A percentile compares a stretch with the other conserved stretches of the same genome.
Conservation (phyloP, 208 protist genomes). For the Porcisia hertigi region DNA sequence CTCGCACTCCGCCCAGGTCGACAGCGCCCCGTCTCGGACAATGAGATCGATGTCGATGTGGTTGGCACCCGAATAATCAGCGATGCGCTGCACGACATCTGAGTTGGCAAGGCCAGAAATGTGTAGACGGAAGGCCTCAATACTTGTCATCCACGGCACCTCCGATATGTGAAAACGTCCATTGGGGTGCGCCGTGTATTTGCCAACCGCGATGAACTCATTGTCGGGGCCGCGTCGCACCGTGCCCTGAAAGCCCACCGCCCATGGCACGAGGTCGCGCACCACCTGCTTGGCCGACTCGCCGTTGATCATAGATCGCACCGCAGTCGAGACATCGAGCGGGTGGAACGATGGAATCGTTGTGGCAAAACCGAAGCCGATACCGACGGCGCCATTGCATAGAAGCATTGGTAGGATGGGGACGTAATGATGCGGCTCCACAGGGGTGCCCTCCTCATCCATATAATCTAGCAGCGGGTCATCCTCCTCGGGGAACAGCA, state of each 20-base stretch:
- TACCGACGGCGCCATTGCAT: constrained; percentile 99
- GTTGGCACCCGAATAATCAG: constrained; percentile 90
- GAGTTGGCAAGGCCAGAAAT: constrained; percentile 63
- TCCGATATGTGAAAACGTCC: constrained; percentile 79
- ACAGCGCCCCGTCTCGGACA: constrained; percentile 50
- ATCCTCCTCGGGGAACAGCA: constrained; percentile 97
- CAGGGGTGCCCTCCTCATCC: constrained; percentile 97
- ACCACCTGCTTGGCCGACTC: constrained; percentile 78
- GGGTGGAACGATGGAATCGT: constrained; percentile 96
- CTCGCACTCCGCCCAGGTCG: constrained; percentile 81
- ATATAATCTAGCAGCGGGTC: constrained; percentile 97
- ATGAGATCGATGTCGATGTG: constrained; percentile 91
- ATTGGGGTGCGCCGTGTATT: constrained; percentile 64
- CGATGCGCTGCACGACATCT: constrained; percentile 87
- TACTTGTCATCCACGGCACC: constrained; percentile 74
- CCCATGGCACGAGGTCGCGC: constrained; percentile 94
- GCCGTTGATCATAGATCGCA: constrained; percentile 88
- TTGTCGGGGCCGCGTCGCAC: constrained; percentile 67
- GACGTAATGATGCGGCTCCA: constrained; percentile 99
- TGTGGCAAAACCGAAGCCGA: constrained; percentile 99
- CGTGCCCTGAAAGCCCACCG: constrained; percentile 94
- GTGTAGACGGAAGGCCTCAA: constrained; percentile 78
- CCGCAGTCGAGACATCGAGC: constrained; percentile 92
- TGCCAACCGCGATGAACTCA: constrained; percentile 79
- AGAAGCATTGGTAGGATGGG: constrained; percentile 99